phyloP scores from a whole-genome alignment of 306 rosid genomes.

The Casuarina glauca region DNA sequence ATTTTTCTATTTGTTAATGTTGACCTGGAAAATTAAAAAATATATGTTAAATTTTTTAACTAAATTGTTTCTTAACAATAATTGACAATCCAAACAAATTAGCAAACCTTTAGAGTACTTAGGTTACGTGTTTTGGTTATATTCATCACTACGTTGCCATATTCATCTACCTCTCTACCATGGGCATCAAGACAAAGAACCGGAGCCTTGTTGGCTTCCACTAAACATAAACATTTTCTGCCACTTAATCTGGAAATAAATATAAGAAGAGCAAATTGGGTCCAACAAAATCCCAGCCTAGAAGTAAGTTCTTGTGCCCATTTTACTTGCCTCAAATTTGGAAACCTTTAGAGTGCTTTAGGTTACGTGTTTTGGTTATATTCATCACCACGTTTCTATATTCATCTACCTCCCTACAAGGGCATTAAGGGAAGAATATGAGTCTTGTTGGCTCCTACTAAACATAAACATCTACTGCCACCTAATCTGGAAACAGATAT shows the following conservation, averaged over 20 bases:
- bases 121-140: conserved; percentile 76
- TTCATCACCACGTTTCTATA: conserved; percentile 72
- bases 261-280: conserved; percentile 90
- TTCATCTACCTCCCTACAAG: conserved; percentile 94
- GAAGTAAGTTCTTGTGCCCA: conserved; percentile 95
- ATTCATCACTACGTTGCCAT: conserved; percentile 72
- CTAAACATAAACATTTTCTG: conserved; percentile 50
- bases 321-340: conserved; percentile 68
- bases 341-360: conserved; percentile 90
- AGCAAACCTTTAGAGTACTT: conserved; percentile 87
- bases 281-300: conserved; percentile 92
- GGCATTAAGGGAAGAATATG: conserved; percentile 98
- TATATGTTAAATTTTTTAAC: background rate
- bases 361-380: conserved; percentile 73
- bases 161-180: conserved; percentile 94
- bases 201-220: conserved; percentile 87
- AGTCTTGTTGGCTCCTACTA: conserved; percentile 78
- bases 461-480: conserved; percentile 48
- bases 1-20: conserved; percentile 91
- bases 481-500: conserved; percentile 83
- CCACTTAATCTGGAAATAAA: conserved; percentile 76
- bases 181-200: conserved; percentile 99
- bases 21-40: conserved; percentile 61
- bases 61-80: conserved; percentile 4
- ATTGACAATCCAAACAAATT: conserved; percentile 9